These are phyloP conservation scores for Nasturtium officinale DNA, from an alignment of 345 rosid genomes.

Conservation along the genomic window DNA sequence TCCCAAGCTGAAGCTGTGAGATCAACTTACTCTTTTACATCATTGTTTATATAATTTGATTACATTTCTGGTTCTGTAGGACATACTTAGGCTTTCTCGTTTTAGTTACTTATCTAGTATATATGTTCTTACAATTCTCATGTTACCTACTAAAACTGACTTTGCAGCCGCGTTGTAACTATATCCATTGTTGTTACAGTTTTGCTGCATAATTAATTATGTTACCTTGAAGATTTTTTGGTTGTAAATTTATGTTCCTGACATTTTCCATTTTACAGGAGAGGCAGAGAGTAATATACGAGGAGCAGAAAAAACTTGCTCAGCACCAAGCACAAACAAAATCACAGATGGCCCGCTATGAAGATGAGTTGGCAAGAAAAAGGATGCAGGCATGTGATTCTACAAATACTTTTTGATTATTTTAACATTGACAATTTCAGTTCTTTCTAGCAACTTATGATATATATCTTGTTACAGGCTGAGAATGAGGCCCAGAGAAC, in stretches of 20 bases:
- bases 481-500: constrained; percentile 88
- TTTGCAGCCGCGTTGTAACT: neutral
- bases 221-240: constrained; percentile 1
- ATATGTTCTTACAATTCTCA: neutral
- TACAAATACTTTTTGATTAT: neutral
- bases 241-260: constrained; percentile 22
- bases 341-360: constrained; percentile 94
- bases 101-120: neutral
- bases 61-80: neutral
- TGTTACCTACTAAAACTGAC: neutral
- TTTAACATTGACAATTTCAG: neutral
- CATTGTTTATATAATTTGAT: neutral
- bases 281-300: constrained; percentile 81
- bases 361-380: constrained; percentile 91
- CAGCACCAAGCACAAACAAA: constrained; percentile 91
- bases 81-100: constrained; percentile 9
- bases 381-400: constrained; percentile 83
- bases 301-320: constrained; percentile 87
- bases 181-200: neutral
- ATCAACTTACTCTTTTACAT: constrained; percentile 7
- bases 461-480: constrained; percentile 55
- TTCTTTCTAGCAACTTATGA: constrained; percentile 14
- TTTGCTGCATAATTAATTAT: constrained; percentile 6
- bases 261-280: constrained; percentile 57
- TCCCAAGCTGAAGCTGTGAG: constrained; percentile 92